These are phyloP conservation scores for Malus hybrid DNA, from an alignment of 331 rosid species.

Conservation along the genomic window DNA sequence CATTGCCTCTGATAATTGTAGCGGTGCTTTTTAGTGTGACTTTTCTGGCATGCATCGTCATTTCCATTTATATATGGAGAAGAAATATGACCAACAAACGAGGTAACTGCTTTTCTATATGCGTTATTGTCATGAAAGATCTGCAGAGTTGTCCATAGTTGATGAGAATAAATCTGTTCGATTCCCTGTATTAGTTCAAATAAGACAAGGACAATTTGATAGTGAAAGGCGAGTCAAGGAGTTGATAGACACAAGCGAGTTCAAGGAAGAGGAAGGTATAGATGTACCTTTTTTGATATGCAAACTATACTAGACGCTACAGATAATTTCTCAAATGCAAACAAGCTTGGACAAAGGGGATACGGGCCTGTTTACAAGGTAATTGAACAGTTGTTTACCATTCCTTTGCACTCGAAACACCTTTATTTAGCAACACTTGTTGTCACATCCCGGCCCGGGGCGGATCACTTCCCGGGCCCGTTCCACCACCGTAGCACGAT, in stretches of 20 bases:
- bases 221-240: conserved; percentile 25
- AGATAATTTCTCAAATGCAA: conserved; percentile 18
- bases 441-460: too few species aligned
- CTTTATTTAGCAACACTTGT: not conserved
- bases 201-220: conserved; percentile 2
- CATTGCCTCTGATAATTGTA: not conserved
- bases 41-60: conserved; percentile 9
- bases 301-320: conserved; percentile 24
- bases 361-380: conserved; percentile 40
- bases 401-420: not conserved
- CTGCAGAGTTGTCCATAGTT: not conserved
- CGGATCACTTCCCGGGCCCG: too few species aligned
- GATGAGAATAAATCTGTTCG: not conserved
- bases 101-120: conserved; percentile 18
- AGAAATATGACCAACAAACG: conserved; percentile 8
- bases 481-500: too few species aligned
- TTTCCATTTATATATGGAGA: conserved; percentile 8
- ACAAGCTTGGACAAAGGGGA: conserved; percentile 38
- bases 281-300: conserved; percentile 23
- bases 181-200: not conserved
- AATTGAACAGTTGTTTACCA: not conserved
- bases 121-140: not conserved
- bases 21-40: not conserved
- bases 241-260: conserved; percentile 19
- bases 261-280: conserved; percentile 20